Conservation (phyloP, 768 basidiomycete genomes). For the Phanerochaete carnosa region DNA sequence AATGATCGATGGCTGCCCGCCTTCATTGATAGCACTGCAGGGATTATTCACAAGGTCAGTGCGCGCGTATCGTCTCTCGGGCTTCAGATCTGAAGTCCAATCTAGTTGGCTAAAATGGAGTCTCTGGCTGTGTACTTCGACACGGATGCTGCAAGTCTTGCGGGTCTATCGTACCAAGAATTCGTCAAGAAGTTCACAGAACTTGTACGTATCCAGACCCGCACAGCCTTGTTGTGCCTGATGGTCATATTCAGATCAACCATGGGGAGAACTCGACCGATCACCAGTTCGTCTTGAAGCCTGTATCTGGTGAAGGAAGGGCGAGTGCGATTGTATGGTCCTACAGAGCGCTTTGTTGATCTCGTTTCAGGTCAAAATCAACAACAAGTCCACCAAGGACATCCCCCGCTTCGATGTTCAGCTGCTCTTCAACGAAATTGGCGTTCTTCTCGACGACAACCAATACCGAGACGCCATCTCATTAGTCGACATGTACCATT, state of each 20-base stretch:
- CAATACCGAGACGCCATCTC: constrained; percentile 95
- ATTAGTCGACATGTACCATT: constrained; percentile 94
- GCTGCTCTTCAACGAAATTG: constrained; percentile 90
- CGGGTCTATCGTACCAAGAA: constrained; percentile 60
- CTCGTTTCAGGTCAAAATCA: constrained; percentile 68
- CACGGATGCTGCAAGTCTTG: constrained; percentile 82
- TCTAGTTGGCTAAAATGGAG: constrained; percentile 77
- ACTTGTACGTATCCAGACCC: constrained; percentile 47
- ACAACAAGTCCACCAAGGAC: constrained; percentile 67
- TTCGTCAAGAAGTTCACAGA: constrained; percentile 70
- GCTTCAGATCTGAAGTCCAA: constrained; percentile 7
- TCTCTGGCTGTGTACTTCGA: constrained; percentile 94
- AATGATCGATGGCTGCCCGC: constrained; percentile 84
- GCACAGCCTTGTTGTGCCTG: background rate
- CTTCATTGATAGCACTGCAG: constrained; percentile 87
- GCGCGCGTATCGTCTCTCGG: background rate
- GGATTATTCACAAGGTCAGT: constrained; percentile 83
- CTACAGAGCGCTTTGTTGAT: background rate
- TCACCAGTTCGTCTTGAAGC: constrained; percentile 94
- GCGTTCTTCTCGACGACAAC: constrained; percentile 84
- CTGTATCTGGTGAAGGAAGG: constrained; percentile 92
- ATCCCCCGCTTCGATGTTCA: constrained; percentile 86
- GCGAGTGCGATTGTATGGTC: constrained; percentile 38
- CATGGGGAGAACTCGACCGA: constrained; percentile 41
- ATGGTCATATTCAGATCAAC: constrained; percentile 40